phyloP scores from a whole-genome alignment of 2,329 filamentous ascomycete genomes.

The Alternaria longipes region DNA sequence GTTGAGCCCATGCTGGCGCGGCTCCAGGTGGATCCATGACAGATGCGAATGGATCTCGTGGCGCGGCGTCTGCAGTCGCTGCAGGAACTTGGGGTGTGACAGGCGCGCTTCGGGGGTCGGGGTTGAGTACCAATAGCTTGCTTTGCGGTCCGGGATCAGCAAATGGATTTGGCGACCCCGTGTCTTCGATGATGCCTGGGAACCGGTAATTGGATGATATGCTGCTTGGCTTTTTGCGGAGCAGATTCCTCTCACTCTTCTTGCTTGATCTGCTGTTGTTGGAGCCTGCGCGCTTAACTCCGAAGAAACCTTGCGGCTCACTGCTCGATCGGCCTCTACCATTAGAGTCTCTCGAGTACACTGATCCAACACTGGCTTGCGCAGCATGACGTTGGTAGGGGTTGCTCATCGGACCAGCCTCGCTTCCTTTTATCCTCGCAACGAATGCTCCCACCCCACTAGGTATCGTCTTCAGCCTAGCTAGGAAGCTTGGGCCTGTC shows the following conservation, averaged over 20 bases:
- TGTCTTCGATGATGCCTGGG: conserved; percentile 39
- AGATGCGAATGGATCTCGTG: conserved; percentile 44
- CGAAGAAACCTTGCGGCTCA: conserved; percentile 39
- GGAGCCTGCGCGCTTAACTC: conserved; percentile 34
- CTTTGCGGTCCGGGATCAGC: conserved; percentile 35
- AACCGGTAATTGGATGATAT: conserved; percentile 39
- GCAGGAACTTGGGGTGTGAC: conserved; percentile 38
- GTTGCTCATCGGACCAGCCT: conserved; percentile 37
- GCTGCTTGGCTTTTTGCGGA: conserved; percentile 45
- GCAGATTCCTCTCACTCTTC: conserved; percentile 42
- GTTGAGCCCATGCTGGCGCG: conserved; percentile 37
- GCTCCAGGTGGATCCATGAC: conserved; percentile 38
- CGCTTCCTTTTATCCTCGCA: conserved; percentile 41
- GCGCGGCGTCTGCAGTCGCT: conserved; percentile 28
- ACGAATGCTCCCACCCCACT: conserved; percentile 33
- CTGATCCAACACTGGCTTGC: conserved; percentile 44
- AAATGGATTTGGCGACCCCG: conserved; percentile 40
- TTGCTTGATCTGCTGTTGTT: conserved; percentile 44
- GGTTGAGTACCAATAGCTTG: conserved; percentile 37
- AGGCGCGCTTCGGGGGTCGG: conserved; percentile 33
- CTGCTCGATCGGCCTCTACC: conserved; percentile 40
- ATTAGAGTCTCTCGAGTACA: conserved; percentile 42
- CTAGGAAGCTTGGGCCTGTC: conserved; percentile 18
- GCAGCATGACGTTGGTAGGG: conserved; percentile 41
- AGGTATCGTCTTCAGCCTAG: conserved; percentile 35